A percentile compares a stretch with the other conserved stretches of the same genome.
phyloP scores from a whole-genome alignment of 805 yeast species.

The Candida easanensis region DNA sequence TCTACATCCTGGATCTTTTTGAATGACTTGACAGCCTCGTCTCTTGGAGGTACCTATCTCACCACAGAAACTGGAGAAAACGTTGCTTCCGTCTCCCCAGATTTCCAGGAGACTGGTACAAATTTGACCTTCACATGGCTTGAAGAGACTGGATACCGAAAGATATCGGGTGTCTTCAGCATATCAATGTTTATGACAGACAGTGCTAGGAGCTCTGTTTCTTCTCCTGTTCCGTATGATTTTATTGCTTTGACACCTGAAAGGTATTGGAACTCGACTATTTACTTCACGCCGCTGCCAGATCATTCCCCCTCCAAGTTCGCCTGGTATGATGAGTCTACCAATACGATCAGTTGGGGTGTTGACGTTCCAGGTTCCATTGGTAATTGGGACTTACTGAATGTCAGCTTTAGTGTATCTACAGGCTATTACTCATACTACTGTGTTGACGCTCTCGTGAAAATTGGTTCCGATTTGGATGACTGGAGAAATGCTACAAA shows the following conservation, averaged over 20 bases:
- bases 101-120: background rate
- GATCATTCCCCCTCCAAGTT: background rate
- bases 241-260: background rate
- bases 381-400: conserved; percentile 1
- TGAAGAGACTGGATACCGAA: background rate
- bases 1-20: background rate
- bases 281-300: background rate
- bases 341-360: background rate
- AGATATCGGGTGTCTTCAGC: background rate
- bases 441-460: background rate
- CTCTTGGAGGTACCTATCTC: background rate
- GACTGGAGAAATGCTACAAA: background rate
- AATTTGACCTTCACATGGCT: background rate
- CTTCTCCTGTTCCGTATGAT: background rate
- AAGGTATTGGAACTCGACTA: background rate
- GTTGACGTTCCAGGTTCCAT: conserved; percentile 1
- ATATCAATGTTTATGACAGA: background rate
- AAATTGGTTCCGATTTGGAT: background rate
- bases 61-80: too few species aligned
- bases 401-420: background rate
- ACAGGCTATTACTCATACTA: background rate
- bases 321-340: background rate
- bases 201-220: background rate
- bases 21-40: background rate
- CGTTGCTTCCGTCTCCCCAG: background rate